phyloP scores from a whole-genome alignment of 2,329 filamentous ascomycete genomes.

The Penicillium brasilianum region DNA sequence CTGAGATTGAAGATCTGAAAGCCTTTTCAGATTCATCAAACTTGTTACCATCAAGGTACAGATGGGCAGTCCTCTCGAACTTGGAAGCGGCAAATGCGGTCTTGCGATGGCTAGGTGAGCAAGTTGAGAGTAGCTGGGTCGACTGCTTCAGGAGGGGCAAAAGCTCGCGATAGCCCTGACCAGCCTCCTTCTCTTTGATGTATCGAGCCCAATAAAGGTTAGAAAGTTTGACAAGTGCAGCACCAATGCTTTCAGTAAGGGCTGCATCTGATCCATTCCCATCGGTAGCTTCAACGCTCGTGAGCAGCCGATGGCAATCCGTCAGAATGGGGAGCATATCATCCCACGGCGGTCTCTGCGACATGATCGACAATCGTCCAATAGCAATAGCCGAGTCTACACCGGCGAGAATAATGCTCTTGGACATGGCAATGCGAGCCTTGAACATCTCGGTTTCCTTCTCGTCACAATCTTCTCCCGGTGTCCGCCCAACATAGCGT shows the following conservation, averaged over 20 bases:
- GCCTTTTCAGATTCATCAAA: slow-evolving; percentile 41
- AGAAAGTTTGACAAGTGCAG: slow-evolving; percentile 48
- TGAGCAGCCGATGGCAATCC: slow-evolving; percentile 46
- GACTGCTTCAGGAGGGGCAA: slow-evolving; percentile 48
- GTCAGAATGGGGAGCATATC: slow-evolving; percentile 42
- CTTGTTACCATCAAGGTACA: slow-evolving; percentile 47
- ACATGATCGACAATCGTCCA: slow-evolving; percentile 46
- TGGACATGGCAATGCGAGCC: slow-evolving; percentile 38
- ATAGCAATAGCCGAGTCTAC: slow-evolving; percentile 48
- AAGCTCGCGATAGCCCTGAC: slow-evolving; percentile 42
- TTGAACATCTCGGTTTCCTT: slow-evolving; percentile 39
- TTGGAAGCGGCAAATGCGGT: slow-evolving; percentile 51
- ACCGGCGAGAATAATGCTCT: slow-evolving; percentile 46
- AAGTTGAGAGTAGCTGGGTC: slow-evolving; percentile 43
- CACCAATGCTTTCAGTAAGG: slow-evolving; percentile 30
- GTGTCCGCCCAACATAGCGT: slow-evolving; percentile 46
- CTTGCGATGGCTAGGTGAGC: slow-evolving; percentile 40
- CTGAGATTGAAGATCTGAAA: slow-evolving; percentile 47
- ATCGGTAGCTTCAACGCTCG: slow-evolving; percentile 30
- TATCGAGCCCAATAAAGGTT: slow-evolving; percentile 56
- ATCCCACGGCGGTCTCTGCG: slow-evolving; percentile 45
- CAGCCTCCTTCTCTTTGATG: slow-evolving; percentile 47
- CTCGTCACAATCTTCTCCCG: slow-evolving; percentile 34
- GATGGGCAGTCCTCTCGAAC: slow-evolving; percentile 50
- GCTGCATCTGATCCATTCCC: slow-evolving; percentile 21